Conservation (phyloP, 2,329 filamentous ascomycete genomes). For the Pseudogymnoascus sp. region DNA sequence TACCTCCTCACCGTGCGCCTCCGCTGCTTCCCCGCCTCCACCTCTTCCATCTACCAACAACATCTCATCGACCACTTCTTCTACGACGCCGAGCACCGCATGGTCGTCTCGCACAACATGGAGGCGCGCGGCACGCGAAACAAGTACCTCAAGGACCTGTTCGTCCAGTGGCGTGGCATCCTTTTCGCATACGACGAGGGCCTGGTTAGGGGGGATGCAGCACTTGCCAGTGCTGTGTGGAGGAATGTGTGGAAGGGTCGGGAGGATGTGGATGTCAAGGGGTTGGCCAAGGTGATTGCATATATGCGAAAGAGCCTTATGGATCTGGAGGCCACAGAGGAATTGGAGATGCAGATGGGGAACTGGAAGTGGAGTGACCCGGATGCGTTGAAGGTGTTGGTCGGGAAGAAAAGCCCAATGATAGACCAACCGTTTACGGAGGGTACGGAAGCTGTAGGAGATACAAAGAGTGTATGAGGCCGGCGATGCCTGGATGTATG, state of each 20-base stretch:
- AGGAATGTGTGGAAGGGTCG: constrained; percentile 81
- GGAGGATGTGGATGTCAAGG: constrained; percentile 54
- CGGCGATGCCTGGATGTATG: background rate
- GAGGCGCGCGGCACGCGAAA: constrained; percentile 53
- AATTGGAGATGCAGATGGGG: constrained; percentile 44
- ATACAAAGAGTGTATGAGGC: background rate
- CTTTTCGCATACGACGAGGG: constrained; percentile 82
- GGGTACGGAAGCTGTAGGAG: constrained; percentile 6
- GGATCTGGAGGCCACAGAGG: constrained; percentile 46
- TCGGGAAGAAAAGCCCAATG: constrained; percentile 35
- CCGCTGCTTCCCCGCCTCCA: constrained; percentile 66
- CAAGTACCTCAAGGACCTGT: constrained; percentile 77
- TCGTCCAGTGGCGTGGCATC: constrained; percentile 85
- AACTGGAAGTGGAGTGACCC: constrained; percentile 46
- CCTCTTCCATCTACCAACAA: constrained; percentile 73
- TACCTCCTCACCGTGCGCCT: constrained; percentile 82
- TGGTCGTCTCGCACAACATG: constrained; percentile 73
- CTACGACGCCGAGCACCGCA: constrained; percentile 76
- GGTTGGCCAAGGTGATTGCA: constrained; percentile 55
- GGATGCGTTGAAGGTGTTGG: constrained; percentile 32
- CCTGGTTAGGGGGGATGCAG: constrained; percentile 67
- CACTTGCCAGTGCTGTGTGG: constrained; percentile 80
- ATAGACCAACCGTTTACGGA: constrained; percentile 33
- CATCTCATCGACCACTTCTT: constrained; percentile 95
- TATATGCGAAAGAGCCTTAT: constrained; percentile 56